phyloP scores from a whole-genome alignment of 1,284 basidiomycete species.

The Malassezia japonica region DNA sequence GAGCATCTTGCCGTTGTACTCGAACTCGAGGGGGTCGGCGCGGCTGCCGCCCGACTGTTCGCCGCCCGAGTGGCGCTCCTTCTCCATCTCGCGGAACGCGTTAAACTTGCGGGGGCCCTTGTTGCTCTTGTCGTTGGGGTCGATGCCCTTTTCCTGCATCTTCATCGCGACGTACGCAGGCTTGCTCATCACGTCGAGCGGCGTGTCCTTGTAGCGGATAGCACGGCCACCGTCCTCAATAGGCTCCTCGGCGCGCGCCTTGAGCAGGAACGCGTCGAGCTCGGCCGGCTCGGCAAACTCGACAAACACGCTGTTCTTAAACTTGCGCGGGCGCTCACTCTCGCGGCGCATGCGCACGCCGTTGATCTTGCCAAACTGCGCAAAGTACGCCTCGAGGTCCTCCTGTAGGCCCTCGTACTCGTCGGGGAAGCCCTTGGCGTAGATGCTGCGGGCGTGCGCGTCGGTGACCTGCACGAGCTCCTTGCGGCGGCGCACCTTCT shows the following conservation, averaged over 20 bases:
- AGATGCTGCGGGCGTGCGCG: constrained; percentile 47
- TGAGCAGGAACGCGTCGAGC: constrained; percentile 64
- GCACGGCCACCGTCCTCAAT: constrained; percentile 34
- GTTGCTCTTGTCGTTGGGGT: constrained; percentile 54
- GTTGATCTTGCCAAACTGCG: constrained; percentile 68
- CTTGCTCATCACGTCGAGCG: constrained; percentile 63
- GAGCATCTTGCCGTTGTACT: constrained; percentile 51
- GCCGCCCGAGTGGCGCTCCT: constrained; percentile 46
- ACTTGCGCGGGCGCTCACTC: constrained; percentile 57
- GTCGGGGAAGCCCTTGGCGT: constrained; percentile 72
- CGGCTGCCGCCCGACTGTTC: constrained; percentile 48
- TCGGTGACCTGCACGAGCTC: constrained; percentile 47
- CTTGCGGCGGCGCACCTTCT: constrained; percentile 63
- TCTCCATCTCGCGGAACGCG: constrained; percentile 74
- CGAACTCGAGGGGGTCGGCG: constrained; percentile 47
- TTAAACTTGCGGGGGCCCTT: constrained; percentile 56
- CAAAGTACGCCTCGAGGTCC: constrained; percentile 72
- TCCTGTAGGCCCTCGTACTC: constrained; percentile 64
- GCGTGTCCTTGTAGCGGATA: constrained; percentile 29
- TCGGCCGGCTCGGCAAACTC: constrained; percentile 71
- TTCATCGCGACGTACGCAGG: constrained; percentile 92
- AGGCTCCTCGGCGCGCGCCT: constrained; percentile 54
- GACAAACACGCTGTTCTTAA: constrained; percentile 90
- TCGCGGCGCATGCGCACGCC: constrained; percentile 77
- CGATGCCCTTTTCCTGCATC: constrained; percentile 81